Conservation (phyloP, 129 eudicot species). For the Escallonia rubra region DNA sequence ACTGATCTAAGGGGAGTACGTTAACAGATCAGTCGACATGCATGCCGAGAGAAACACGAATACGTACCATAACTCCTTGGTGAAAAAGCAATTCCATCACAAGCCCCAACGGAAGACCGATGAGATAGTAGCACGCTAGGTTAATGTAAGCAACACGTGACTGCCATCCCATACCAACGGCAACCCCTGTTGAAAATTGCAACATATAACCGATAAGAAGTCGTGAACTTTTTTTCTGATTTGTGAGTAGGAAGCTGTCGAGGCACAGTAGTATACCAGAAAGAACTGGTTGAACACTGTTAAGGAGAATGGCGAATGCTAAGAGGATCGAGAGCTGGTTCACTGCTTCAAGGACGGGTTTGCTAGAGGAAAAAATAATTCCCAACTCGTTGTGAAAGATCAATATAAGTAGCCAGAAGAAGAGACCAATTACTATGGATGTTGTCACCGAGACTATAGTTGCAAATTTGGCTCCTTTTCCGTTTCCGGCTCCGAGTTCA, state of each 20-base stretch:
- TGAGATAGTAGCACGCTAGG: constrained; percentile 56
- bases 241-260: not conserved
- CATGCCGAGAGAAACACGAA: too few relatives aligned
- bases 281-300: not conserved
- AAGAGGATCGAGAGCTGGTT: constrained; percentile 18
- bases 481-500: constrained; percentile 24
- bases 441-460: constrained; percentile 8
- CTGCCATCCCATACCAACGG: constrained; percentile 95
- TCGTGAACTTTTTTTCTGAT: not conserved
- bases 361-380: constrained; percentile 4
- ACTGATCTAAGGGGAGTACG: too few relatives aligned
- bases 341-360: constrained; percentile 9
- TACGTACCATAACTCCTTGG: constrained; percentile 18
- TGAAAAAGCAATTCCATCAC: constrained; percentile 39
- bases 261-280: not conserved
- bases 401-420: constrained; percentile 9
- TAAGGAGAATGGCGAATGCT: constrained; percentile 5
- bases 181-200: constrained; percentile 47
- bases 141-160: constrained; percentile 74
- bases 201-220: not conserved
- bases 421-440: constrained; percentile 9
- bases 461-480: constrained; percentile 22
- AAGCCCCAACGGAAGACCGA: constrained; percentile 76
- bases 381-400: constrained; percentile 4
- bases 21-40: not conserved